These are phyloP conservation scores for Tetracladium setigerum DNA, from an alignment of 495 filamentous ascomycete genomes.

Conservation along the genomic window DNA sequence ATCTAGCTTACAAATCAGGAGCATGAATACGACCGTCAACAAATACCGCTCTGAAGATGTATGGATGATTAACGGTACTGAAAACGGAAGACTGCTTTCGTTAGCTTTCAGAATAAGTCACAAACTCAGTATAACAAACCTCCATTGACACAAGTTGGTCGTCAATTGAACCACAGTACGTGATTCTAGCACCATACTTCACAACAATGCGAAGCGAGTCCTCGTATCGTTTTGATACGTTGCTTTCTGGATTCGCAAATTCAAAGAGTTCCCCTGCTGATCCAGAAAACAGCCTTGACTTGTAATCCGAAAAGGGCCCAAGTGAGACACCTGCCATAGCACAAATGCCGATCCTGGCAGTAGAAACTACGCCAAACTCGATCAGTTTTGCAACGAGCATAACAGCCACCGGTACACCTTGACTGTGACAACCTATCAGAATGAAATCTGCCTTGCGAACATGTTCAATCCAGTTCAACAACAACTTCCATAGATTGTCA, in stretches of 20 bases:
- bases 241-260: constrained; percentile 71
- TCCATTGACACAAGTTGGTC: constrained; percentile 93
- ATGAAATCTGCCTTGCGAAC: constrained; percentile 84
- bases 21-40: constrained; percentile 90
- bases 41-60: constrained; percentile 89
- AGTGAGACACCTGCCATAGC: constrained; percentile 95
- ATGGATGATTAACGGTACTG: constrained; percentile 74
- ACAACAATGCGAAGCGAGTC: constrained; percentile 64
- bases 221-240: constrained; percentile 75
- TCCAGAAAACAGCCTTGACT: constrained; percentile 72
- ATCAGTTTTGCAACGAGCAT: constrained; percentile 93
- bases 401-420: constrained; percentile 87
- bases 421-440: constrained; percentile 84
- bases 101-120: background rate
- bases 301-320: constrained; percentile 83
- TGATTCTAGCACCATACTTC: constrained; percentile 70
- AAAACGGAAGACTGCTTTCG: constrained; percentile 68
- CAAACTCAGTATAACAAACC: constrained; percentile 34
- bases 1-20: constrained; percentile 68
- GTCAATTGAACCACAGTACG: constrained; percentile 87
- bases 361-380: constrained; percentile 62
- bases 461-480: constrained; percentile 92
- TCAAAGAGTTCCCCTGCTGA: constrained; percentile 90
- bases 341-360: constrained; percentile 68
- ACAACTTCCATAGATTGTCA: constrained; percentile 84